Evolutionary conservation across 2,329 filamentous ascomycete genomes (phyloP), one percentile per base, ranked within the genome.

Genomic region (Aspergillus alliaceus): DNA sequence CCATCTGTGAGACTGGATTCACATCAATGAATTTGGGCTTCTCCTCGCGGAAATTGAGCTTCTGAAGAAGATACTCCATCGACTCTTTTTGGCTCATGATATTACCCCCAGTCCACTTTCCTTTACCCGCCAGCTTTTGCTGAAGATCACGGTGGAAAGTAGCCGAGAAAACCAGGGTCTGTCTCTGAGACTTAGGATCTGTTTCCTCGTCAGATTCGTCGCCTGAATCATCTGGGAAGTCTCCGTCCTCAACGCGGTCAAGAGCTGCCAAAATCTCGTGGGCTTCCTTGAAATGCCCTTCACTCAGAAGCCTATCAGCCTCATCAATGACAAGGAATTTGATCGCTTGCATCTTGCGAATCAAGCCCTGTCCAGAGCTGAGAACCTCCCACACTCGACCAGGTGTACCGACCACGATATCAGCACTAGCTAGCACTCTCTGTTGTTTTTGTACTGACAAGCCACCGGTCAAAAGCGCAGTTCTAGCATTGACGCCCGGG

Each of bases 401-500:
- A 0, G 95, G 95, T 0, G 95, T 97, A 51, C 88, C 93, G 55
- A 99, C 85, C n/a, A 99, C 86, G 50, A 99, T 90, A 68, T 99
- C 92, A 2, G 93, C 93, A 67, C 87, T 87, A 47, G 87, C 84
- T 24, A 99, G 77, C 68, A 93, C 86, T 48, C 95, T 85, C 69
- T 96, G 89, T 71, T 99, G 95, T 76, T 99, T 99, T 63, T 95
- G 89, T n/a, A 97, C 84, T 2, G 95, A 96, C 31, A 99, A 76
- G 39, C 95, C 95, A 65, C 95, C 95, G 0, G 93, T 99, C 6
- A 99, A 83, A 0, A 93, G 91, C 51, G 90, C 92, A n/a, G 97
- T 80, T 14, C 72, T 76, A 2, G 83, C 83, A 37, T 77, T 72
- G 3, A 78, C 82, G 54, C 88, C 89, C 0, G 89, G 86, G 0